Evolutionary conservation across 192 early-diverging fungal genomes (phyloP), one percentile per base, ranked within the genome.

Genomic region (Entomortierella parvispora): DNA sequence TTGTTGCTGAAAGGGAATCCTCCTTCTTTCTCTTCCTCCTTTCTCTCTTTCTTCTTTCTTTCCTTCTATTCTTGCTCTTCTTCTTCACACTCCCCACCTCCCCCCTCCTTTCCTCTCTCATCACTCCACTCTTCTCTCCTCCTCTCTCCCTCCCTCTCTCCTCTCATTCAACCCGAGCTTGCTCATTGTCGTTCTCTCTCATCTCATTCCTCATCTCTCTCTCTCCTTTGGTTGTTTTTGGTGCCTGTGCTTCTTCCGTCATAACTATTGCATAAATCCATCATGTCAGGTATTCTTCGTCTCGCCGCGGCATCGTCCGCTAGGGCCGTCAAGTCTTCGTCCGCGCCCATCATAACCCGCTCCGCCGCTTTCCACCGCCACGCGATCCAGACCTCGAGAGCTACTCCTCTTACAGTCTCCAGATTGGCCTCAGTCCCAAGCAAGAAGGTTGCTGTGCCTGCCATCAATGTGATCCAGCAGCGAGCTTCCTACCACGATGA

Each of bases 401-500:
- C 71, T 54, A 57, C 34, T 46, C 59, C 29, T 23, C 40, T 26
- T 43, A 47, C 65, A 4, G 29, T 61, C 33, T 58, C 69, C 47
- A 71, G 34, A 42, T n/a, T 62, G 29, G 15, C 51, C 33, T 49
- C 51, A 17, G 31, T 28, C 25, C 45, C 52, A 22, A 10, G 40
- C 31, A 57, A 53, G 33, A 53, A 53, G 49, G 31, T 56, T 11
- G 2, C 47, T 23, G 14, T 61, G 14, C 71, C 63, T 42, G 47
- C 56, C 9, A 20, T 65, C 32, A 60, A 65, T 20, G 31, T 58
- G 5, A 65, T 65, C 48, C 71, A 74, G 47, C 65, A 58, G 48
- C 61, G 75, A 1, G 67, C 67, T 50, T 37, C 40, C 29, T 98
- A 96, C 78, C 92, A 94, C 69, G 90, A 93, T 50, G 86, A 90